Evolutionary conservation across 192 early-diverging fungal species (phyloP), one percentile per base, ranked within the genome.

Genomic region (Cladochytrium replicatum): DNA sequence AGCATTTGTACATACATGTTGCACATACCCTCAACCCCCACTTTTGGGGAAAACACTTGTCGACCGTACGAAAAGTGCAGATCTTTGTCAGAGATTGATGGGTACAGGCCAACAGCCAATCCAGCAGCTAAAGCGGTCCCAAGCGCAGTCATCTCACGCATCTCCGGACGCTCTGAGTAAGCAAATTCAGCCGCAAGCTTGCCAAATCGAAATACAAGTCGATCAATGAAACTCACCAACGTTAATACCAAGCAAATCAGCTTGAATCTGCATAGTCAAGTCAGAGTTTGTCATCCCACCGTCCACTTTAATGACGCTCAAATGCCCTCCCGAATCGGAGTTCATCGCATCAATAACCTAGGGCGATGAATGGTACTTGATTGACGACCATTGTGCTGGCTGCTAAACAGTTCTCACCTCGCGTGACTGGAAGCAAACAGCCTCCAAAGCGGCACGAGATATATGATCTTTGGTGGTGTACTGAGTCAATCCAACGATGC

Each of bases 221-320:
- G n/a, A 29, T 15, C 24, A 9, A 28, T 4, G 22, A 21, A 15
- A 38, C 54, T 50, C 41, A 30, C 73, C 60, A 6, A 93, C 89
- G 28, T 83, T 69, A 41, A 93, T 84, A 9, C 79, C 77, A 15
- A 88, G 55, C 24, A 91, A 71, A 54, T 96, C 80, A 9, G 92
- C 80, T 69, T 93, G 89, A 43, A 96, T 69, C 65, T 96, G 89
- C 92, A 96, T 96, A 45, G 78, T 75, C 29, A 87, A 42, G 50
- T 91, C 86, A 22, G 90, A 91, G 63, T 87, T 87, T 26, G 87
- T 89, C 60, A 96, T 63, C 7, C 92, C 92, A n/a, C 92, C 92
- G 55, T 96, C 92, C n/a, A 91, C 92, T 29, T 85, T 82, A 13
- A 96, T 68, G n/a, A 72, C 51, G 17, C 69, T 66, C 44, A 96